These are phyloP conservation scores for Albizia julibrissin DNA, from an alignment of 306 rosid species.

Conservation along the genomic window DNA sequence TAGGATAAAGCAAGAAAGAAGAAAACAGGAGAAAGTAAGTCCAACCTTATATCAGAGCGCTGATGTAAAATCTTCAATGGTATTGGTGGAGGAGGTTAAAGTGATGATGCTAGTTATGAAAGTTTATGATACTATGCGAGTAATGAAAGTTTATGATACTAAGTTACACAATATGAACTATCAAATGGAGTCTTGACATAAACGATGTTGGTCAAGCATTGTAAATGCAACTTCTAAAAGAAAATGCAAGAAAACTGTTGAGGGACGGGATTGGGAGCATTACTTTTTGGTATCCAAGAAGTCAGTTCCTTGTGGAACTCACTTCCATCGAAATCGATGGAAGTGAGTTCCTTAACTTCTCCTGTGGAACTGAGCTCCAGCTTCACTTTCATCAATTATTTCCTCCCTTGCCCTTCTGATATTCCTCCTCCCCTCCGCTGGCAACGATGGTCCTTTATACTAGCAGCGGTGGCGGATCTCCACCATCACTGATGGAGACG, in stretches of 20 bases:
- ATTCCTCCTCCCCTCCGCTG: too few species aligned
- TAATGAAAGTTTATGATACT: neutral
- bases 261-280: neutral
- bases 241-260: neutral
- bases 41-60: slow-evolving; percentile 23
- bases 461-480: too few species aligned
- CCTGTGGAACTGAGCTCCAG: too few species aligned
- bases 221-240: neutral
- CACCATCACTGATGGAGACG: too few species aligned
- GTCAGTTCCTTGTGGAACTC: too few species aligned
- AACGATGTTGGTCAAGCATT: neutral
- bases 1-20: neutral
- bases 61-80: neutral
- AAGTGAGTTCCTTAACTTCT: too few species aligned
- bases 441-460: too few species aligned
- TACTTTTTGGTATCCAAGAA: neutral
- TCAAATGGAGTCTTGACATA: neutral
- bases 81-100: neutral
- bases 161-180: neutral
- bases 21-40: slow-evolving; percentile 3
- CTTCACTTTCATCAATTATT: too few species aligned
- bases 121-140: neutral
- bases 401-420: too few species aligned
- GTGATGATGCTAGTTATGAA: neutral
- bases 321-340: too few species aligned